A percentile compares a stretch with the other conserved stretches of the same genome.
Conservation (phyloP, 129 eudicot genomes). For the Helianthus tuberosus region DNA sequence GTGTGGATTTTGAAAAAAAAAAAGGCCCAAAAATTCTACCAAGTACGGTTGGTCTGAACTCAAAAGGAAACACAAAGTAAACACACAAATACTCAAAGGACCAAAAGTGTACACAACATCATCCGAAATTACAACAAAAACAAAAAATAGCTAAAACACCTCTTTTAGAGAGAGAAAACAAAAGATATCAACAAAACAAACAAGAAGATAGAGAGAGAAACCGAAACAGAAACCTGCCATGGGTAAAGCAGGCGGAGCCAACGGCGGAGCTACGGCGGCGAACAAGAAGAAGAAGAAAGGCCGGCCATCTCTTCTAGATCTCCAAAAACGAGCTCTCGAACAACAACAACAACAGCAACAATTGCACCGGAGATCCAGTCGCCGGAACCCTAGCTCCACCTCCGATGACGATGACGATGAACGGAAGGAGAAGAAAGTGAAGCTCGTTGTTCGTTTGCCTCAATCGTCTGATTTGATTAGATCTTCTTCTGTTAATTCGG, state of each 20-base stretch:
- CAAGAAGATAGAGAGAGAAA: neutral
- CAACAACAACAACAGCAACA: constrained; percentile 45
- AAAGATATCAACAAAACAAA: constrained; percentile 20
- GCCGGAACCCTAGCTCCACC: constrained; percentile 67
- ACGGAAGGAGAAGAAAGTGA: constrained; percentile 71
- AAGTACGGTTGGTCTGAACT: neutral
- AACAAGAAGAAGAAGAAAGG: constrained; percentile 88
- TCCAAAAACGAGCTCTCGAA: constrained; percentile 50
- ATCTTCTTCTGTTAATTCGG: constrained; percentile 44
- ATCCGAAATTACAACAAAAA: constrained; percentile 21
- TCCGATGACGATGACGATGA: constrained; percentile 86
- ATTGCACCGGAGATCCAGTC: constrained; percentile 67
- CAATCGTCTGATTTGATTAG: constrained; percentile 38
- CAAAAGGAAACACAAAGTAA: neutral
- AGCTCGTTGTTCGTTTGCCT: constrained; percentile 71
- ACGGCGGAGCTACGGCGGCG: constrained; percentile 35
- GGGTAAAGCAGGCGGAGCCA: constrained; percentile 56
- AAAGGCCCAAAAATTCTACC: too few species aligned
- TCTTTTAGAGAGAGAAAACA: constrained; percentile 43
- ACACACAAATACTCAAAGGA: neutral
- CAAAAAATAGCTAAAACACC: constrained; percentile 29
- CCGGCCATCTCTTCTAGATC: constrained; percentile 69
- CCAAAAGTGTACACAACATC: neutral
- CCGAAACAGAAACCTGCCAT: constrained; percentile 41
- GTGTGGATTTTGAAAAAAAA: too few species aligned